phyloP scores from a whole-genome alignment of 129 eudicot species.

The Silybum marianum region DNA sequence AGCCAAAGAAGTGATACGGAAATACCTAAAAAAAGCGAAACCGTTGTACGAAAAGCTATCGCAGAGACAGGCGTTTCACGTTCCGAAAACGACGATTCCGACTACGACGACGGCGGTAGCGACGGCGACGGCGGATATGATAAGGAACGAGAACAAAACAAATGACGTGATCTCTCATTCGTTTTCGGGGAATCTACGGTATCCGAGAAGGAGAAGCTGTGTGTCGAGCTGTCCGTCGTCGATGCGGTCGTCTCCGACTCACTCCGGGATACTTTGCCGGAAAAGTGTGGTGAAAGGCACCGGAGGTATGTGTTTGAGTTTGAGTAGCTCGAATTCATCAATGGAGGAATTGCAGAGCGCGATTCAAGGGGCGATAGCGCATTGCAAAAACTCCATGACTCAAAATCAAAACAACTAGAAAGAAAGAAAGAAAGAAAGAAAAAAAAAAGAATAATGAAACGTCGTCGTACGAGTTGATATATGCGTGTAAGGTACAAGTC shows the following conservation, averaged over 20 bases:
- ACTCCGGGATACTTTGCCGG: constrained; percentile 50
- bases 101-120: neutral
- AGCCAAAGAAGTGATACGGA: constrained; percentile 71
- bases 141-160: neutral
- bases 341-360: constrained; percentile 94
- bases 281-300: constrained; percentile 25
- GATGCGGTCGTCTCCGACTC: constrained; percentile 86
- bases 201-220: constrained; percentile 50
- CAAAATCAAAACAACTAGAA: constrained; percentile 35
- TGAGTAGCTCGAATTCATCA: constrained; percentile 44
- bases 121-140: neutral
- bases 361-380: constrained; percentile 90
- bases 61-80: constrained; percentile 34
- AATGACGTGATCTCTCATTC: constrained; percentile 38
- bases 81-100: constrained; percentile 6
- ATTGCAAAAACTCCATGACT: constrained; percentile 84
- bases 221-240: constrained; percentile 88
- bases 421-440: too few relatives aligned
- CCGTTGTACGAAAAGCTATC: constrained; percentile 82
- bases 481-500: constrained; percentile 35
- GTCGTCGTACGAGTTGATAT: neutral
- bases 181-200: constrained; percentile 71
- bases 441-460: too few relatives aligned
- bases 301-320: constrained; percentile 15
- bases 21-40: constrained; percentile 75